A percentile compares a stretch with the other conserved stretches of the same genome.
Conservation (phyloP, 129 eudicot species). For the Glebionis coronaria region DNA sequence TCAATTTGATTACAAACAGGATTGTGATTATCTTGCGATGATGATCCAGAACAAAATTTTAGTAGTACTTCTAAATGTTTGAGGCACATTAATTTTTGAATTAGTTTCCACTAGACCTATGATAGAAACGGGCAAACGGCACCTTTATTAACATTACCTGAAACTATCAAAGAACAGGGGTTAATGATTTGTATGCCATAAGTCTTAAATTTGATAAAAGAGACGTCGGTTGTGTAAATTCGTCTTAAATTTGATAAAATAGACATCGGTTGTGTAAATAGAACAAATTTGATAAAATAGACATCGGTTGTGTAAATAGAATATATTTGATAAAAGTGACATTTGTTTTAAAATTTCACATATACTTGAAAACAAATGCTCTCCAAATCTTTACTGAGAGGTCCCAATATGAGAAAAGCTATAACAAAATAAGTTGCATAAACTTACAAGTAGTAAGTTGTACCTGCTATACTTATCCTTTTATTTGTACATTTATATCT, state of each 20-base stretch:
- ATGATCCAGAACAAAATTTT: slow-evolving; percentile 59
- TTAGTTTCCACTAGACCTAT: slow-evolving; percentile 47
- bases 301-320: too few species aligned
- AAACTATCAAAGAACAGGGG: slow-evolving; percentile 41
- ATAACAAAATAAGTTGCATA: too few species aligned
- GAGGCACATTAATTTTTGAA: slow-evolving; percentile 54
- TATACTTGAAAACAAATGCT: too few species aligned
- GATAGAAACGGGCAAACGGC: slow-evolving; percentile 35
- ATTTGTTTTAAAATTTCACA: too few species aligned
- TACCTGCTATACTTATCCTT: background rate
- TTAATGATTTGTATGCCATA: slow-evolving; percentile 60
- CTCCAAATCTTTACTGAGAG: too few species aligned
- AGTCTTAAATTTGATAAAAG: slow-evolving; percentile 45
- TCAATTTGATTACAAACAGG: slow-evolving; percentile 28
- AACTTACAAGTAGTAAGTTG: too few species aligned
- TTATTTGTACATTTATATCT: background rate
- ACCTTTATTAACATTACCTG: slow-evolving; percentile 22
- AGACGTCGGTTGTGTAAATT: slow-evolving; percentile 61
- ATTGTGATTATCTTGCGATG: slow-evolving; percentile 26
- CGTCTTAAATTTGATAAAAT: slow-evolving; percentile 45
- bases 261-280: slow-evolving; percentile 64
- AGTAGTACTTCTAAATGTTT: slow-evolving; percentile 69
- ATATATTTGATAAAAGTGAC: too few species aligned
- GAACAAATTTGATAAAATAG: too few species aligned
- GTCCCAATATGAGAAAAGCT: too few species aligned